Evolutionary conservation across 345 rosid species (phyloP).

Genomic region (Syzygium jambos): DNA sequence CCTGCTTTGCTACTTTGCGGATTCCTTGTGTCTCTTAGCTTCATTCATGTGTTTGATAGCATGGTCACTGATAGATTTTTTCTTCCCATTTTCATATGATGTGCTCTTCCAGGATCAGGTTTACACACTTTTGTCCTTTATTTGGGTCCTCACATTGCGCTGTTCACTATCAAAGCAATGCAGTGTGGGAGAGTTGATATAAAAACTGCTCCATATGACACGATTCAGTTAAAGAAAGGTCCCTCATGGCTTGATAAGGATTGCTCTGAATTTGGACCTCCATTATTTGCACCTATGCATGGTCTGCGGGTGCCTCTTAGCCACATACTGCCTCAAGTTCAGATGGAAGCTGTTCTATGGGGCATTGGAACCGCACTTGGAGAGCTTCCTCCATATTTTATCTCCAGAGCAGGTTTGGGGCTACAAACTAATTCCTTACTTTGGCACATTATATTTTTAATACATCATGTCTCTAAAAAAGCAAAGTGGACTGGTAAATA

Average conservation of each 20-base stretch:
- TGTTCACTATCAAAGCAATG: slow-evolving; percentile 89
- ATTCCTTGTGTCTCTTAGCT: background rate
- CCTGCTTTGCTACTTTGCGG: background rate
- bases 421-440: background rate
- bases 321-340: slow-evolving; percentile 86
- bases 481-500: background rate
- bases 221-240: slow-evolving; percentile 70
- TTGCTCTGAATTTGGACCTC: slow-evolving; percentile 83
- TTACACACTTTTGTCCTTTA: slow-evolving; percentile 94
- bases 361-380: slow-evolving; percentile 98
- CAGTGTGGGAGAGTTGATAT: slow-evolving; percentile 93
- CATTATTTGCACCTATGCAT: slow-evolving; percentile 37
- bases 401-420: slow-evolving; percentile 83
- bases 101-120: slow-evolving; percentile 73
- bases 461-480: background rate
- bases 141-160: slow-evolving; percentile 94
- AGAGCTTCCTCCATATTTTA: slow-evolving; percentile 99
- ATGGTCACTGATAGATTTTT: background rate
- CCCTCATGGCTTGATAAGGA: slow-evolving; percentile 94
- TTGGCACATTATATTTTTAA: background rate
- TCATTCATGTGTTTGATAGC: background rate
- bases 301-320: slow-evolving; percentile 75
- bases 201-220: slow-evolving; percentile 90
- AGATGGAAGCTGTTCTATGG: slow-evolving; percentile 85
- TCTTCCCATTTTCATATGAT: background rate